Conservation (phyloP, 495 filamentous ascomycete genomes). For the Aspergillus saccharolyticus region DNA sequence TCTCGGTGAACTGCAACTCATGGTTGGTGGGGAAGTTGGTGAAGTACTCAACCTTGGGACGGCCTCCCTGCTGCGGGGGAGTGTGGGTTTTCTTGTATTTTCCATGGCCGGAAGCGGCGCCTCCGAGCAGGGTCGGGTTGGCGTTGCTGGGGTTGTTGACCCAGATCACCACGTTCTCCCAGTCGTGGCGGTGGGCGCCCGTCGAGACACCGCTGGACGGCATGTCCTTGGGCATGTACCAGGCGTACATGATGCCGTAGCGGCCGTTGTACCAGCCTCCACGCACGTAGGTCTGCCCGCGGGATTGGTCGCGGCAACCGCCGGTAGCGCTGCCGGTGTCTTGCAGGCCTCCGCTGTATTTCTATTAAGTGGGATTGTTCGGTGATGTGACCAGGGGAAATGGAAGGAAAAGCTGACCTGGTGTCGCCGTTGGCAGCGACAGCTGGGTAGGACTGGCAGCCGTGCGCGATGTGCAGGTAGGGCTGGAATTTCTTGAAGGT, state of each 20-base stretch:
- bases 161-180: constrained; percentile 12
- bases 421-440: constrained; percentile 7
- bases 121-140: constrained; percentile 4
- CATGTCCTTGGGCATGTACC: constrained; percentile 13
- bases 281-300: constrained; percentile 8
- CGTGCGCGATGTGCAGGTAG: constrained; percentile 8
- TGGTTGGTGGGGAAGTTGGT: constrained; percentile 7
- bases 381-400: neutral
- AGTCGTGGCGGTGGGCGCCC: constrained; percentile 8
- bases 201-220: neutral
- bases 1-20: constrained; percentile 8
- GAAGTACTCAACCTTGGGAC: constrained; percentile 9
- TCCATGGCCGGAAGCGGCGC: constrained; percentile 6
- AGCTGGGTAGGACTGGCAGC: constrained; percentile 9
- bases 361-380: neutral
- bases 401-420: neutral
- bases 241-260: constrained; percentile 10
- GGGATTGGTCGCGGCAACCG: constrained; percentile 7
- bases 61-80: neutral
- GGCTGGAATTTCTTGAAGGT: constrained; percentile 7
- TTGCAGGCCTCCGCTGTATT: constrained; percentile 1
- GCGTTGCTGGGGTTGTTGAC: constrained; percentile 1
- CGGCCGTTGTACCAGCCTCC: constrained; percentile 6
- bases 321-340: constrained; percentile 8
- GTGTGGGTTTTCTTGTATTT: constrained; percentile 4